A percentile compares a stretch with the other conserved stretches of the same genome.
phyloP scores from a whole-genome alignment of 176 grass and related monocot genomes.

The Cocos nucifera region DNA sequence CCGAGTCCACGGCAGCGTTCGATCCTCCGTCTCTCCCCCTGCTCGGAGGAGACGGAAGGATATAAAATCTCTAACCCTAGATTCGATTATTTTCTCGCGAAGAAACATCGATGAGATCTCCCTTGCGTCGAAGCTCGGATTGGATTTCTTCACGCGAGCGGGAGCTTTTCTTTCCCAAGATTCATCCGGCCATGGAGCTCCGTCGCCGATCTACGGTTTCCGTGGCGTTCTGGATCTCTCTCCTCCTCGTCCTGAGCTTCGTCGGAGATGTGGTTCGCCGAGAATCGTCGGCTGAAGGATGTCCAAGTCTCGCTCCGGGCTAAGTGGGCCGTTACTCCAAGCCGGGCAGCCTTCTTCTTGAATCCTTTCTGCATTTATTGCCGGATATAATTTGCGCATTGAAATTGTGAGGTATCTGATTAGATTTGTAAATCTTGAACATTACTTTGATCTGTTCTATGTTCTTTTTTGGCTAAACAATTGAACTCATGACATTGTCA shows the following conservation, averaged over 20 bases:
- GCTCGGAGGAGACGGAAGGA: neutral
- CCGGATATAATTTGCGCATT: too few species aligned
- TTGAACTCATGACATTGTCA: too few species aligned
- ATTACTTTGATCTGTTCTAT: neutral
- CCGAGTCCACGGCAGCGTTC: neutral
- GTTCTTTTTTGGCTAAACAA: too few species aligned
- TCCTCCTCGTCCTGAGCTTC: slow-evolving; percentile 9
- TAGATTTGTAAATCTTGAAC: too few species aligned
- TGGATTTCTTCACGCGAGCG: neutral
- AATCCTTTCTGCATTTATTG: neutral
- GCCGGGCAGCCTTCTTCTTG: slow-evolving; percentile 38
- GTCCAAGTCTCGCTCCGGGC: slow-evolving; percentile 79
- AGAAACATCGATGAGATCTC: neutral
- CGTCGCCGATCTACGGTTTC: slow-evolving; percentile 17
- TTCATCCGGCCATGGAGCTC: slow-evolving; percentile 14
- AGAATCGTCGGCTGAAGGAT: slow-evolving; percentile 66
- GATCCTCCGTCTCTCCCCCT: neutral
- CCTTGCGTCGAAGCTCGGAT: neutral
- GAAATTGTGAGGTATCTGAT: neutral
- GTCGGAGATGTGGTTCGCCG: slow-evolving; percentile 7
- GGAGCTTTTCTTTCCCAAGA: too few species aligned
- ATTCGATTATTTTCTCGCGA: too few species aligned
- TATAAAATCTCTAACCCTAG: neutral
- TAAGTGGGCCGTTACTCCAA: slow-evolving; percentile 86
- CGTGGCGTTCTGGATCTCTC: slow-evolving; percentile 19